A percentile compares a stretch with the other conserved stretches of the same genome.
Conservation (phyloP, 176 grass and related monocot species). For the Dendrocalamus sinicus region DNA sequence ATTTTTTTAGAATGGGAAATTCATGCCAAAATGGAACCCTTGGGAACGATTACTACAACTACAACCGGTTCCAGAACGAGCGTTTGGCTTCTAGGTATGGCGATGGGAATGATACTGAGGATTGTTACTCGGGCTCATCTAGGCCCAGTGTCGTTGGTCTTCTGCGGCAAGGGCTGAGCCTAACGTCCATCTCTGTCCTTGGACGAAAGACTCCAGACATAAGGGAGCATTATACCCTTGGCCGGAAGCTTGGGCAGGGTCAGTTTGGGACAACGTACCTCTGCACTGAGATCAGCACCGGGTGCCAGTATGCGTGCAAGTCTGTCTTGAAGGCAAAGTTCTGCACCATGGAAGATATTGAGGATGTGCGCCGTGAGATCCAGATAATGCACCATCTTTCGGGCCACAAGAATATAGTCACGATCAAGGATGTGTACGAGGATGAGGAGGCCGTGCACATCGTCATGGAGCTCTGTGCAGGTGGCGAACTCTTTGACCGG, state of each 20-base stretch:
- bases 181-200: conserved; percentile 51
- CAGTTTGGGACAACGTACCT: conserved; percentile 66
- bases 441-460: conserved; percentile 65
- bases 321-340: conserved; percentile 63
- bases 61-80: conserved; percentile 27
- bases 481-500: conserved; percentile 67
- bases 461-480: conserved; percentile 80
- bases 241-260: conserved; percentile 65
- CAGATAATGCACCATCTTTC: conserved; percentile 81
- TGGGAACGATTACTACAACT: conserved; percentile 24
- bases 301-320: conserved; percentile 70
- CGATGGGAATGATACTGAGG: conserved; percentile 2
- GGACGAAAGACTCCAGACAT: conserved; percentile 57
- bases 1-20: conserved; percentile 39
- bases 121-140: conserved; percentile 28
- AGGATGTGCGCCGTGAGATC: conserved; percentile 82
- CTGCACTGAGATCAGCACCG: conserved; percentile 70
- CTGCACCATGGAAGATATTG: conserved; percentile 50
- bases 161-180: conserved; percentile 43
- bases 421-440: conserved; percentile 77
- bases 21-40: conserved; percentile 45
- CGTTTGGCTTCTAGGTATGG: conserved; percentile 3
- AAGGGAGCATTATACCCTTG: conserved; percentile 61
- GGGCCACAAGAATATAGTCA: conserved; percentile 68
- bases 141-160: not conserved